Evolutionary conservation across 345 rosid species (phyloP), one percentile per base, ranked within the genome.

Genomic region (Pistacia integerrima): DNA sequence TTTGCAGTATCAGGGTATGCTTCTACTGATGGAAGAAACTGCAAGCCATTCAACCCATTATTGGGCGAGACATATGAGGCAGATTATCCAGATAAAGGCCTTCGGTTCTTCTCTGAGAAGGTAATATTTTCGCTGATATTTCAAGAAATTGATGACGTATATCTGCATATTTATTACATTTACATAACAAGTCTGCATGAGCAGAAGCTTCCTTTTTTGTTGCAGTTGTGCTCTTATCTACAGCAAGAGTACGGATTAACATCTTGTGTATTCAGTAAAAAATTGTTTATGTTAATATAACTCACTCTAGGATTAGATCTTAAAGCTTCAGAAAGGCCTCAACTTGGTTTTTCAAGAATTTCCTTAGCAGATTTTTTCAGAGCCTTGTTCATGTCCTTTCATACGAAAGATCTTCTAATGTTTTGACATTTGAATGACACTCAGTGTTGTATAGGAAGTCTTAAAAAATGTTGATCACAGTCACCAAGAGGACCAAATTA

Each of bases 1-100:
- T 82, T 82, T 74, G 84, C 82, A 48, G 79, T 82, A 35, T 82
- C 84, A 6, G 84, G 82, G 11, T 82, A 82, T 71, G 79, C 84
- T 35, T 74, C 79, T 16, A 82, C 84, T 3, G 74, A 82, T 4
- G 82, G 77, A 60, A 70, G 82, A 75, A 38, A 8, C 9, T 82
- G 84, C 79, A 82, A 82, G 65, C 84, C 84, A 14, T 82, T 82
- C 58, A 82, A 82, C 67, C 84, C 84, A 11, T 59, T 81, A 28
- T 54, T 81, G 36, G 84, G 84, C 25, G 84, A 81, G 69, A 81
- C 84, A 18, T 82, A 82, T 57, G 82, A 82, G 55, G 84, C 82
- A 9, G 82, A 82, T 58, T 82, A 74, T 75, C 82, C 79, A 9
- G 84, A 82, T 66, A 82, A 82, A 75, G 84, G 84, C 46, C 54